Conservation (phyloP, 352 stramenopile species). For the Phytophthora sp. region DNA sequence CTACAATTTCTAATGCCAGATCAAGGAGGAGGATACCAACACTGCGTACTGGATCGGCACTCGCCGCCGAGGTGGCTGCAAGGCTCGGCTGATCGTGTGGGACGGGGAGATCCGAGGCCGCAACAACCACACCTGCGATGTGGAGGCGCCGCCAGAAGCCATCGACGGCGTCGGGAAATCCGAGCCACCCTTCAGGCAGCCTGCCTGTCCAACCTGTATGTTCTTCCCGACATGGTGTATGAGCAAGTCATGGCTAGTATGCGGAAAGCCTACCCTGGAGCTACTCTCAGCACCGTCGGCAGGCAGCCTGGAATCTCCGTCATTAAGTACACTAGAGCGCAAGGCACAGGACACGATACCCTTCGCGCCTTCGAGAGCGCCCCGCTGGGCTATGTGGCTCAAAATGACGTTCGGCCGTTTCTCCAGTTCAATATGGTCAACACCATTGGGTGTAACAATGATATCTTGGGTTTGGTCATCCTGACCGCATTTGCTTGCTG, state of each 20-base stretch:
- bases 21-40: conserved; percentile 6
- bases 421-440: conserved; percentile 11
- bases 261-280: background rate
- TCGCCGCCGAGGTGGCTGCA: background rate
- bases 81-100: conserved; percentile 8
- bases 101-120: background rate
- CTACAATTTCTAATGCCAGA: conserved; percentile 15
- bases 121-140: conserved; percentile 10
- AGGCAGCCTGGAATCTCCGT: background rate
- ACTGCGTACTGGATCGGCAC: conserved; percentile 3
- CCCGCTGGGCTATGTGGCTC: background rate
- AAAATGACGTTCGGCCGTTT: conserved; percentile 7
- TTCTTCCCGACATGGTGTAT: conserved; percentile 1
- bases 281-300: background rate
- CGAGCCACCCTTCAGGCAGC: conserved; percentile 1
- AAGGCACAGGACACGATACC: background rate
- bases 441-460: conserved; percentile 11
- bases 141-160: background rate
- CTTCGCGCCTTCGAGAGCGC: conserved; percentile 12
- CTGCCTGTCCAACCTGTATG: background rate
- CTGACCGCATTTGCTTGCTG: conserved; percentile 4
- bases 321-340: background rate
- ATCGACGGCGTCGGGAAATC: conserved; percentile 7
- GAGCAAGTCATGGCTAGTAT: background rate
- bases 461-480: conserved; percentile 16